Percentiles rank a stretch among this genome's conserved stretches.
These are phyloP conservation scores for Eucalyptus brandiana DNA, from an alignment of 345 rosid genomes.

Conservation along the genomic window DNA sequence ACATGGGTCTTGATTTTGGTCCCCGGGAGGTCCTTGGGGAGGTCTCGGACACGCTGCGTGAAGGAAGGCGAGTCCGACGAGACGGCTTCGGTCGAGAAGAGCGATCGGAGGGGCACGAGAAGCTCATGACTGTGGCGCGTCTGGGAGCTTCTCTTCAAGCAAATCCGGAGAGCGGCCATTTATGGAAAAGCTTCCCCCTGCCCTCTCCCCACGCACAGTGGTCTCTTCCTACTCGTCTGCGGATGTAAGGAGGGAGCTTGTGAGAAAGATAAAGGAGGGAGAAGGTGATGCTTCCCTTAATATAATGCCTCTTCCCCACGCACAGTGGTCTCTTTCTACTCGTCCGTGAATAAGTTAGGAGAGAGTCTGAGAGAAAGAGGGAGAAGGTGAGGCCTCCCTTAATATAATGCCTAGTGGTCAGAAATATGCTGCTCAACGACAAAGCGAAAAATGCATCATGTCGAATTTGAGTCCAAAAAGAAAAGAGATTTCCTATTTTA, in stretches of 20 bases:
- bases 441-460: neutral
- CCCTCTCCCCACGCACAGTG: neutral
- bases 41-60: constrained; percentile 56
- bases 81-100: constrained; percentile 31
- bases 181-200: neutral
- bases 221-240: neutral
- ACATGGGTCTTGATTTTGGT: constrained; percentile 58
- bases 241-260: neutral
- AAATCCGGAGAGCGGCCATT: neutral
- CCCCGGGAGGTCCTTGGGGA: constrained; percentile 54
- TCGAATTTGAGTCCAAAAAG: neutral
- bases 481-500: too few species aligned
- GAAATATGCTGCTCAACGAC: neutral
- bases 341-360: neutral
- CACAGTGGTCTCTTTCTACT: neutral
- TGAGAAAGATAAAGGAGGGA: neutral
- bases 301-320: neutral
- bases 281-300: neutral
- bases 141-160: constrained; percentile 23
- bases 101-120: constrained; percentile 1
- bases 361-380: neutral
- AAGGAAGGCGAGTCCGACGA: constrained; percentile 26
- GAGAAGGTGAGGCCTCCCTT: neutral
- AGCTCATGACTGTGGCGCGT: neutral
- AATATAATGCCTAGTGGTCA: neutral